These are phyloP conservation scores for Jatropha podagrica DNA, from an alignment of 441 rosid species.

Conservation along the genomic window DNA sequence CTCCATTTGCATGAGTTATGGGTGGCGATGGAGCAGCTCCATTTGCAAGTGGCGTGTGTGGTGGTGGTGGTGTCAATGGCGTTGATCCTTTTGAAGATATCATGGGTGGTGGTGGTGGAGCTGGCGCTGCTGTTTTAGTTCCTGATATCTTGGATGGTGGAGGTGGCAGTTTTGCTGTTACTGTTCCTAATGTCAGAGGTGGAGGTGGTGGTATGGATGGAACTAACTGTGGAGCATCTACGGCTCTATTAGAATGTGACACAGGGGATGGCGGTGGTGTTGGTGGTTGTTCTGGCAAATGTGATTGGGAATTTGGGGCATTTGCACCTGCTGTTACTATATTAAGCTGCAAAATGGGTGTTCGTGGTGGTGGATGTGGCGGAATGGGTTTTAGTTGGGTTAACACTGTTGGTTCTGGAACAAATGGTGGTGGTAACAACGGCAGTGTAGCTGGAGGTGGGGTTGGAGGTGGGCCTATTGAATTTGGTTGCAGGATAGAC, in stretches of 20 bases:
- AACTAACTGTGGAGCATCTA: not conserved
- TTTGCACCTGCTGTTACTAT: not conserved
- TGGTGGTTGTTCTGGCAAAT: not conserved
- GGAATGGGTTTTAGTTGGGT: slow-evolving; percentile 4
- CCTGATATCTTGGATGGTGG: slow-evolving; percentile 21
- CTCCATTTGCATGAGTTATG: slow-evolving; percentile 35
- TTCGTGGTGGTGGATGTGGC: not conserved
- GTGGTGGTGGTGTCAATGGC: slow-evolving; percentile 38
- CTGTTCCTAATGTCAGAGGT: not conserved
- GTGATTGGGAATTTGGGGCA: not conserved
- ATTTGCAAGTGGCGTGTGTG: not conserved
- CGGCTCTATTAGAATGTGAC: not conserved
- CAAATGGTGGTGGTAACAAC: slow-evolving; percentile 14
- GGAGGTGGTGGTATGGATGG: slow-evolving; percentile 16
- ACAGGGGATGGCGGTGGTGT: slow-evolving; percentile 9
- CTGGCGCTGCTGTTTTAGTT: slow-evolving; percentile 26
- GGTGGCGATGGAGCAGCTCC: slow-evolving; percentile 18
- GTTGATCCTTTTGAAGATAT: slow-evolving; percentile 29
- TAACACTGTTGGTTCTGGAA: slow-evolving; percentile 9
- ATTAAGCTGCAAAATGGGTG: slow-evolving; percentile 2
- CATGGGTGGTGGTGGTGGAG: slow-evolving; percentile 38
- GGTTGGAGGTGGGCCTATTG: slow-evolving; percentile 10
- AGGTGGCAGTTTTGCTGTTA: slow-evolving; percentile 24
- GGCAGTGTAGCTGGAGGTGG: slow-evolving; percentile 14
- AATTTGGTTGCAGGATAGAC: not conserved